Conservation (phyloP, 2,329 filamentous ascomycete species). For the Diplodia corticola region DNA sequence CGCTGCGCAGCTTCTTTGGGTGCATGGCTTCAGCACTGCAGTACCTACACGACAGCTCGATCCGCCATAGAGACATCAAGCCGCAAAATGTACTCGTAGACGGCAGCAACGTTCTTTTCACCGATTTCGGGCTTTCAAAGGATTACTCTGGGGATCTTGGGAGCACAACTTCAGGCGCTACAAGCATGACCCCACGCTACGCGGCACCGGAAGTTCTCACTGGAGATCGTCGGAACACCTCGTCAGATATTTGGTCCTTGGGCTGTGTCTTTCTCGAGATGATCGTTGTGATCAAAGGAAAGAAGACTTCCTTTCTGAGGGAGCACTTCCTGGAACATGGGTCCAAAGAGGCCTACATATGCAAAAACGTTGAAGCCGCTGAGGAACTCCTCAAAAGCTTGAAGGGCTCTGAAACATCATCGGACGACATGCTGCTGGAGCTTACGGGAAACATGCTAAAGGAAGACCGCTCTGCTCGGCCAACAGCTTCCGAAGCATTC, state of each 20-base stretch:
- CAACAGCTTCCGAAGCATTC: not conserved
- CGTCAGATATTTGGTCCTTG: conserved; percentile 29
- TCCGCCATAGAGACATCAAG: conserved; percentile 32
- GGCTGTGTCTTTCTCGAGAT: conserved; percentile 30
- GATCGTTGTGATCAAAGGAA: conserved; percentile 27
- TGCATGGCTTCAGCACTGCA: conserved; percentile 36
- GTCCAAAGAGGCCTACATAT: not conserved
- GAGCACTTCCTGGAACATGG: not conserved
- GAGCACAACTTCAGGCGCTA: conserved; percentile 27
- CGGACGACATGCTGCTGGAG: not conserved
- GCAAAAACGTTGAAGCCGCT: not conserved
- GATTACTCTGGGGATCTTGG: conserved; percentile 19
- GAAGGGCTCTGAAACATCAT: not conserved
- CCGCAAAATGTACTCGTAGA: conserved; percentile 30
- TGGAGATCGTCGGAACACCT: conserved; percentile 25
- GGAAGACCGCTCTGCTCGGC: not conserved
- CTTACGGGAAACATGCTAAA: not conserved
- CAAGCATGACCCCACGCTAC: conserved; percentile 25
- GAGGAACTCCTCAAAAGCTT: not conserved
- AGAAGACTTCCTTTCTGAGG: not conserved
- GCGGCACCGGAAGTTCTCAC: conserved; percentile 28
- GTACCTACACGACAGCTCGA: conserved; percentile 27
- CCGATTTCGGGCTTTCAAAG: conserved; percentile 31
- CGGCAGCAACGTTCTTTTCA: conserved; percentile 26
- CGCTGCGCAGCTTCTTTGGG: conserved; percentile 37